Evolutionary conservation across 2,329 filamentous ascomycete genomes (phyloP).

Genomic region (Bisporella sp.): DNA sequence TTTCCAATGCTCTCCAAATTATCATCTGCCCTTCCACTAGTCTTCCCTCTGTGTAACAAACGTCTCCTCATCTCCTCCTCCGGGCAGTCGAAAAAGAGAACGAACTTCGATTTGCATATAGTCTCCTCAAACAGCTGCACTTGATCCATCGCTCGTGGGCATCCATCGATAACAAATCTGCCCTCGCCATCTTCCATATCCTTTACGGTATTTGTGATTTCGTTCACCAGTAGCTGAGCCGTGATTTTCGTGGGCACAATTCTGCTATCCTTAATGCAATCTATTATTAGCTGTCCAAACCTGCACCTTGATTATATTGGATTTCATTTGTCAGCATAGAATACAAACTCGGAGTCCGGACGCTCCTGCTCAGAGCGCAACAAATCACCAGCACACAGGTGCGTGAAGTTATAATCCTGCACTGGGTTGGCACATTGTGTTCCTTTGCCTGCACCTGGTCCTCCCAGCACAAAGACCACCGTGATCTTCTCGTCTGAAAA

Average conservation of each 20-base stretch:
- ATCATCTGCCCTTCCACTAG: slow-evolving; percentile 76
- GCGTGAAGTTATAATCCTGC: slow-evolving; percentile 79
- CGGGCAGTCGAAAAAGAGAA: slow-evolving; percentile 90
- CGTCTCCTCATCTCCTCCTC: slow-evolving; percentile 71
- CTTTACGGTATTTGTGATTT: slow-evolving; percentile 68
- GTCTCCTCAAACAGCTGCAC: slow-evolving; percentile 86
- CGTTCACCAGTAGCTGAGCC: slow-evolving; percentile 85
- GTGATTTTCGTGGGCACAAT: slow-evolving; percentile 99
- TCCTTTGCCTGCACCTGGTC: slow-evolving; percentile 91
- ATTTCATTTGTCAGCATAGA: not conserved
- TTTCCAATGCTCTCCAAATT: slow-evolving; percentile 95
- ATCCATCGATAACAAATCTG: slow-evolving; percentile 74
- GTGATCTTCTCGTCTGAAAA: slow-evolving; percentile 71
- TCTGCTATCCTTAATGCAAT: slow-evolving; percentile 86
- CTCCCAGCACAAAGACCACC: slow-evolving; percentile 95
- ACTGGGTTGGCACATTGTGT: slow-evolving; percentile 92
- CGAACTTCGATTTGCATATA: slow-evolving; percentile 77
- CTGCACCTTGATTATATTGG: not conserved
- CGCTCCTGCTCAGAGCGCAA: slow-evolving; percentile 90
- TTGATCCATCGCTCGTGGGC: slow-evolving; percentile 87
- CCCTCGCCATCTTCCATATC: slow-evolving; percentile 43
- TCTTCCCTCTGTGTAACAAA: slow-evolving; percentile 9
- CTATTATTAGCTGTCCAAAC: slow-evolving; percentile 87
- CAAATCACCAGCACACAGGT: slow-evolving; percentile 89
- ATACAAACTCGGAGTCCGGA: slow-evolving; percentile 55